These are phyloP conservation scores for Amanita rubescens DNA, from an alignment of 768 basidiomycete genomes.

Conservation along the genomic window DNA sequence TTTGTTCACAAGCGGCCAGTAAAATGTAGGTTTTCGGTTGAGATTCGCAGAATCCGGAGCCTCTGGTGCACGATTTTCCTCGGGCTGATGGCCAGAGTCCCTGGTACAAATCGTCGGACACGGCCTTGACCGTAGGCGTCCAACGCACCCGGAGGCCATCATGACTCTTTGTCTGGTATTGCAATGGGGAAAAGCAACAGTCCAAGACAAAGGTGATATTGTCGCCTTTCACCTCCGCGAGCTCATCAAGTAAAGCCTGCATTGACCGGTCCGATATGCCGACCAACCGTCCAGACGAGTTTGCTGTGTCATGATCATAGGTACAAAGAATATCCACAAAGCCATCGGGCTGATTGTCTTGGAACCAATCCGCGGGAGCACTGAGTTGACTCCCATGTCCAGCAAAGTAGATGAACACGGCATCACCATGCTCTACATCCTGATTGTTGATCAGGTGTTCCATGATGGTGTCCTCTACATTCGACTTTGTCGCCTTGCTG, in stretches of 20 bases:
- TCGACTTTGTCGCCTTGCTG: slow-evolving; percentile 50
- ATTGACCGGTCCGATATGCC: slow-evolving; percentile 67
- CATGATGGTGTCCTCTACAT: slow-evolving; percentile 56
- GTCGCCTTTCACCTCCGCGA: slow-evolving; percentile 51
- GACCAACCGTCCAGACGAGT: slow-evolving; percentile 37
- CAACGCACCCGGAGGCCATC: slow-evolving; percentile 47
- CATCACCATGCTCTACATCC: slow-evolving; percentile 51
- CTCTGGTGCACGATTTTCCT: slow-evolving; percentile 26
- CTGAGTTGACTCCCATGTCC: slow-evolving; percentile 59
- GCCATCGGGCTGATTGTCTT: slow-evolving; percentile 19
- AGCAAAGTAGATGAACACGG: slow-evolving; percentile 64
- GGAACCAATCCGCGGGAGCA: slow-evolving; percentile 57
- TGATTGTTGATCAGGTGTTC: slow-evolving; percentile 57
- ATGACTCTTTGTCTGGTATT: slow-evolving; percentile 29
- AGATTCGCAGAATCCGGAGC: slow-evolving; percentile 38
- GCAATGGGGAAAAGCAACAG: slow-evolving; percentile 48
- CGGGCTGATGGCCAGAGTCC: slow-evolving; percentile 49
- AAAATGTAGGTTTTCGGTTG: slow-evolving; percentile 39
- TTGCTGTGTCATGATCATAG: slow-evolving; percentile 54
- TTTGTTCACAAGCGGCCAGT: slow-evolving; percentile 49
- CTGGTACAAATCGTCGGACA: slow-evolving; percentile 44
- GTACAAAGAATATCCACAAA: slow-evolving; percentile 55
- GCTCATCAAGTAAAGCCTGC: slow-evolving; percentile 50
- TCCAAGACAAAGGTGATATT: slow-evolving; percentile 66
- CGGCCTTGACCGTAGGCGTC: slow-evolving; percentile 51